Conservation (phyloP, 495 filamentous ascomycete species). For the Pyrenula massariospora region DNA sequence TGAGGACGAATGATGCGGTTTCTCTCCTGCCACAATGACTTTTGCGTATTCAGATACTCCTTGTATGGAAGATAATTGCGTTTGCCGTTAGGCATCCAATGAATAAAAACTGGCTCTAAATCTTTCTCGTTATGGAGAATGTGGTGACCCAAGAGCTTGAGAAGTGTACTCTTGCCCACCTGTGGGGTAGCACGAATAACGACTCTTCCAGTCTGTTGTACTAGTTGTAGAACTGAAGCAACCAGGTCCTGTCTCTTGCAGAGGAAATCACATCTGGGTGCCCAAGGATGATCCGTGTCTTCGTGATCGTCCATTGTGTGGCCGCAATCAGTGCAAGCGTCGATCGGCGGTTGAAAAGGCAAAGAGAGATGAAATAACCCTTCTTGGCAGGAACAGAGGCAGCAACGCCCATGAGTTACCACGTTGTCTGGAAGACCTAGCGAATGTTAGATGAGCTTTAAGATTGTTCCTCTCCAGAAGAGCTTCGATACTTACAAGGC, state of each 20-base stretch:
- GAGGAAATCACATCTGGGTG: not conserved
- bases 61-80: not conserved
- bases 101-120: not conserved
- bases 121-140: not conserved
- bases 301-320: slow-evolving; percentile 1
- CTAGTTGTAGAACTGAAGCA: not conserved
- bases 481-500: too few species aligned
- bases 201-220: not conserved
- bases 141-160: not conserved
- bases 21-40: not conserved
- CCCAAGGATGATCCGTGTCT: not conserved
- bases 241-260: not conserved
- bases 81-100: not conserved
- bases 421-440: not conserved
- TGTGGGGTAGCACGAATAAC: not conserved
- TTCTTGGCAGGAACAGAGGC: not conserved
- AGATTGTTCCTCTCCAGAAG: too few species aligned
- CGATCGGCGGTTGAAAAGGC: not conserved
- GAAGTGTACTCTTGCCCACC: not conserved
- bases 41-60: not conserved
- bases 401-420: not conserved
- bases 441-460: too few species aligned
- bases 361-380: not conserved
- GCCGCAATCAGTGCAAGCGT: not conserved
- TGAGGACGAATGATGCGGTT: not conserved